Conservation (phyloP, 2,329 filamentous ascomycete species). For the Hypoxylon sp. region DNA sequence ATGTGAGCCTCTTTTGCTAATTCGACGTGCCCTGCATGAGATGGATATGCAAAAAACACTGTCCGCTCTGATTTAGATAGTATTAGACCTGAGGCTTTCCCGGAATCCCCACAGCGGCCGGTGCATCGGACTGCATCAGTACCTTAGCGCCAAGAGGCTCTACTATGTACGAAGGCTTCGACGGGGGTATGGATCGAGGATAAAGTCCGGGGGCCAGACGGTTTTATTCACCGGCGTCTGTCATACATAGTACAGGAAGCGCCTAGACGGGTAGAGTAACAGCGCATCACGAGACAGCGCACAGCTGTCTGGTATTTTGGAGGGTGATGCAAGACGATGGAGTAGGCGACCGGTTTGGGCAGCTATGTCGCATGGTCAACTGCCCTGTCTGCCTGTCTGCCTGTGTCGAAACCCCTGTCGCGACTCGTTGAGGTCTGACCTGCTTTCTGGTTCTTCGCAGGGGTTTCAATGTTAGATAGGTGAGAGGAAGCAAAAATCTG, state of each 20-base stretch:
- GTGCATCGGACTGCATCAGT: conserved; percentile 11
- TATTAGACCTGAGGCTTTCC: conserved; percentile 11
- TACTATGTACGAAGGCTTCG: neutral
- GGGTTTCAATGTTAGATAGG: neutral
- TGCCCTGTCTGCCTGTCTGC: neutral
- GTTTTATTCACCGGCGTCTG: conserved; percentile 11
- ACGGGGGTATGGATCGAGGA: conserved; percentile 22
- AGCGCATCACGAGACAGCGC: conserved; percentile 30
- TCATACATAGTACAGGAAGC: conserved; percentile 1
- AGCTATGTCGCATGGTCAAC: conserved; percentile 24
- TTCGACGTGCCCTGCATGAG: conserved; percentile 10
- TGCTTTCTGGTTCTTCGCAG: neutral
- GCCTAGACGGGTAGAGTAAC: conserved; percentile 3
- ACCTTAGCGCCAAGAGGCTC: conserved; percentile 29
- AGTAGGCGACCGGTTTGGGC: conserved; percentile 22
- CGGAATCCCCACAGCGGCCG: conserved; percentile 10
- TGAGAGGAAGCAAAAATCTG: conserved; percentile 8
- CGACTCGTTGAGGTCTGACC: too few species aligned
- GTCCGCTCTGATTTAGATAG: neutral
- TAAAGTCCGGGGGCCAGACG: conserved; percentile 15
- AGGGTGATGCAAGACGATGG: conserved; percentile 17
- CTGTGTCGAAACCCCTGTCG: too few species aligned
- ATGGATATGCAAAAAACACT: too few species aligned
- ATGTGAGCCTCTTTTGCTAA: conserved; percentile 26
- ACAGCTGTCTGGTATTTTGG: conserved; percentile 3